Conservation (phyloP, 1,284 basidiomycete species). For the Bjerkandera adusta region DNA sequence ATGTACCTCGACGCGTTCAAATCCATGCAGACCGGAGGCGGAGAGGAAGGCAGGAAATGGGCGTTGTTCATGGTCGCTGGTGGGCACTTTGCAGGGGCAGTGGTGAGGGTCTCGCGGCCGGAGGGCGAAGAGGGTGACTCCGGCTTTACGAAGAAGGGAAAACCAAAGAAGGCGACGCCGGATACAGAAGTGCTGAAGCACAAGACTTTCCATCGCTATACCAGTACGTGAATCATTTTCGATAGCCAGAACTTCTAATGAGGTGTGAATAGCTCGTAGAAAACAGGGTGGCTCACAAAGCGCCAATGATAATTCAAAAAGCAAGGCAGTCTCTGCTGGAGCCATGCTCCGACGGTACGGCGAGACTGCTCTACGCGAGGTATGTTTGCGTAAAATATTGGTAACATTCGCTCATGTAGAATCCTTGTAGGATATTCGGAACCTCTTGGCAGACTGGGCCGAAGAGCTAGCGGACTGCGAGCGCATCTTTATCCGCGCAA, state of each 20-base stretch:
- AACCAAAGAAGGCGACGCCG: constrained; percentile 56
- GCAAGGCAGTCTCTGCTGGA: constrained; percentile 92
- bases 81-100: constrained; percentile 94
- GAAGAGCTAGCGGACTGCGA: constrained; percentile 83
- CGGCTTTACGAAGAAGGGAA: constrained; percentile 49
- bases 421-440: constrained; percentile 76
- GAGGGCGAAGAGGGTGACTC: constrained; percentile 44
- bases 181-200: constrained; percentile 83
- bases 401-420: constrained; percentile 3
- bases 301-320: constrained; percentile 90
- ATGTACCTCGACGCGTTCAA: constrained; percentile 58
- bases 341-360: constrained; percentile 94
- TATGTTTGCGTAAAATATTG: constrained; percentile 35
- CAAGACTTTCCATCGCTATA: constrained; percentile 99
- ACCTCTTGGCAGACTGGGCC: constrained; percentile 77
- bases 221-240: constrained; percentile 53
- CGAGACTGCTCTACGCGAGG: constrained; percentile 89
- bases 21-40: constrained; percentile 57
- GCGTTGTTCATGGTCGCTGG: constrained; percentile 96
- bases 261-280: constrained; percentile 67
- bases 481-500: constrained; percentile 87
- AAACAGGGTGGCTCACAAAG: constrained; percentile 98
- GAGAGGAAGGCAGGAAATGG: constrained; percentile 75
- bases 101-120: constrained; percentile 68
- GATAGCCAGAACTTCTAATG: neutral